Base-by-base conservation (phyloP, 2,329 filamentous ascomycete species). In the Malbranchea zuffiana region DNA sequence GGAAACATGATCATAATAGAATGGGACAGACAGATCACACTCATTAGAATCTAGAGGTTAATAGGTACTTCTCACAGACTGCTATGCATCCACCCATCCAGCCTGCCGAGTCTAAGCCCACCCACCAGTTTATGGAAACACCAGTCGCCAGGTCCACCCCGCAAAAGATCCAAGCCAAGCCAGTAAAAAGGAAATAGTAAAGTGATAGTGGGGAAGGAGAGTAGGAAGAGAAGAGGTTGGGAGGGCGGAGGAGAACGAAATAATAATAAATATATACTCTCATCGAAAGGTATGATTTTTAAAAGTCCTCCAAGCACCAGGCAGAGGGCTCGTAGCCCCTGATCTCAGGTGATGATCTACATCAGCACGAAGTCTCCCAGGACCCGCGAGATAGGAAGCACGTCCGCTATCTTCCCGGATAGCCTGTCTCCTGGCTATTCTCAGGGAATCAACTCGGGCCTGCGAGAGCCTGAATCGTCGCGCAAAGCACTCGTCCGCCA, bases 401-500 rank as follows among this genome's bases (percentile, higher is more conserved):
- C 60, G 53, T 40, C 59, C 42, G 44, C 60, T 62, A 30, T 63
- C 60, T 43, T 62, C 53, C 26, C 60, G 53, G 24, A 63, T 56
- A 3, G 61, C 58, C 4, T 70, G 67, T 32, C 79, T 72, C 33
- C 82, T 71, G 52, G 86, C 78, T 31, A 74, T 69, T 32, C 88
- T 68, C 43, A 82, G 73, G 47, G 78, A 72, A 47, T 95, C 86
- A 41, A 95, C 82, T 3, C 76, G 74, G 11, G 80, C 79, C 56
- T 94, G 85, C 50, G 78, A 86, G 12, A 95, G 66, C 50, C 86
- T 80, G 51, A 86, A 82, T 32, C 80, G 74, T 27, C 83, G 75
- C 47, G 78, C 77, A 56, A 90, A 87, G 46, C 82, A 92, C 6
- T 82, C 72, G 46, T 93, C 85, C 65, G 94, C 75, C 10, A 96